These are phyloP conservation scores for Populus nigra DNA, from an alignment of 345 rosid species.

Conservation along the genomic window DNA sequence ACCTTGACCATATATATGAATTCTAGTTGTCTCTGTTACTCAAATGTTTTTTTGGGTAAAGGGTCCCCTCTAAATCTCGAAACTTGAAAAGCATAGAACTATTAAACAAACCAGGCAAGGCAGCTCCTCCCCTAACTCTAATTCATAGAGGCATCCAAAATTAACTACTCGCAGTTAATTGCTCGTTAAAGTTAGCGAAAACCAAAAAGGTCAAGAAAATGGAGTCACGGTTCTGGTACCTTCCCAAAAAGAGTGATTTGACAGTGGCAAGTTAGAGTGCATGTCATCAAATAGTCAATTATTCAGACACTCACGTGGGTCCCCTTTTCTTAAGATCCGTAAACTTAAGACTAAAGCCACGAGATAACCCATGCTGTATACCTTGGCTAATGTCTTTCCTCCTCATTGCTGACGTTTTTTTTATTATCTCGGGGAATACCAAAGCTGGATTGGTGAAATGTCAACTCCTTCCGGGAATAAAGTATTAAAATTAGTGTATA, in stretches of 20 bases:
- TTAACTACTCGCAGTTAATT: not conserved
- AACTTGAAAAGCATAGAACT: too few species aligned
- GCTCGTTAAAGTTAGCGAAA: slow-evolving; percentile 9
- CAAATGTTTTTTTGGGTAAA: too few species aligned
- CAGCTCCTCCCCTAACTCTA: too few species aligned
- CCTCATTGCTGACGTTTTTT: not conserved
- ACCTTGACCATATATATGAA: too few species aligned
- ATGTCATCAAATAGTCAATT: slow-evolving; percentile 16
- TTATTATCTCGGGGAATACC: not conserved
- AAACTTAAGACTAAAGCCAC: slow-evolving; percentile 3
- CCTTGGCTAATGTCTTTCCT: slow-evolving; percentile 13
- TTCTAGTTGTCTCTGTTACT: too few species aligned
- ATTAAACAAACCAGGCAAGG: too few species aligned
- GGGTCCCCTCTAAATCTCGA: too few species aligned
- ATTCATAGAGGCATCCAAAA: not conserved
- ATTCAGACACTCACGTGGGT: slow-evolving; percentile 28
- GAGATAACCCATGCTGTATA: not conserved
- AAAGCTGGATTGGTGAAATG: slow-evolving; percentile 19
- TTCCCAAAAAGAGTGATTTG: slow-evolving; percentile 23
- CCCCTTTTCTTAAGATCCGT: not conserved
- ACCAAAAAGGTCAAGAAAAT: not conserved
- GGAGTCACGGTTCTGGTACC: slow-evolving; percentile 21
- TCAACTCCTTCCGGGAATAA: slow-evolving; percentile 27
- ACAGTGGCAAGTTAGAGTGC: too few species aligned
- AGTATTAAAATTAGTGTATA: not conserved